Base-by-base conservation (phyloP, 371 early-diverging fungal species). In the Coemansia sp. region DNA sequence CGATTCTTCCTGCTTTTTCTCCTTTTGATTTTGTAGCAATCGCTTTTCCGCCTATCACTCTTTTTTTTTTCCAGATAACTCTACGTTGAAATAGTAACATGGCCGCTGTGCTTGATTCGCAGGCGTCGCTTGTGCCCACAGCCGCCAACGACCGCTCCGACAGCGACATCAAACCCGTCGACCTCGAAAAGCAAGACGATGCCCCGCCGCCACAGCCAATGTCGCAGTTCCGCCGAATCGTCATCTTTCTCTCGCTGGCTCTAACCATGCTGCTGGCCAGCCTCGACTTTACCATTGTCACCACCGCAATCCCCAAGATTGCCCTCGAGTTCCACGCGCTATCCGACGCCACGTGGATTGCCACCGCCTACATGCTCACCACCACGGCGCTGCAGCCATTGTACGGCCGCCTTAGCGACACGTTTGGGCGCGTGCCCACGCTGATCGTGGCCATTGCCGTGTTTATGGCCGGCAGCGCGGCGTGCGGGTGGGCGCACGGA, bases 351-450 rank as follows among this genome's bases (percentile, higher is more conserved):
- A 83, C 90, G 0, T 92, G 90, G 92, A 83, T 92, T 31, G 87
- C 85, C 4, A 88, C 87, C 1, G 77, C 89, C 2, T 91, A 90
- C 68, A 72, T 93, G 80, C 77, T 93, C 55, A 89, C 90, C 33
- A 81, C 81, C 11, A 90, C 91, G 4, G 86, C 89, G 5, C 72
- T 90, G 39, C 91, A 91, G 62, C 91, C 93, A 14, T 74, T 91
- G 12, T 90, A 87, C 41, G 86, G 87, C 2, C 83, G 81, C 53
- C 80, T 86, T 1, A 80, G 82, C 38, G 86, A 90, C 57, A 84
- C 86, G 12, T 86, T 90, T 79, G 92, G 92, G 5, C 83, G 89
- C 57, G 87, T 85, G 59, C 62, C 76, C 9, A 78, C 82, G 47
- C 72, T 86, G 7, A 50, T 83, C 0, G 59, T 77, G 45, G 80